Conservation (phyloP, 176 grass and related monocot genomes). For the Oryza glaberrima region DNA sequence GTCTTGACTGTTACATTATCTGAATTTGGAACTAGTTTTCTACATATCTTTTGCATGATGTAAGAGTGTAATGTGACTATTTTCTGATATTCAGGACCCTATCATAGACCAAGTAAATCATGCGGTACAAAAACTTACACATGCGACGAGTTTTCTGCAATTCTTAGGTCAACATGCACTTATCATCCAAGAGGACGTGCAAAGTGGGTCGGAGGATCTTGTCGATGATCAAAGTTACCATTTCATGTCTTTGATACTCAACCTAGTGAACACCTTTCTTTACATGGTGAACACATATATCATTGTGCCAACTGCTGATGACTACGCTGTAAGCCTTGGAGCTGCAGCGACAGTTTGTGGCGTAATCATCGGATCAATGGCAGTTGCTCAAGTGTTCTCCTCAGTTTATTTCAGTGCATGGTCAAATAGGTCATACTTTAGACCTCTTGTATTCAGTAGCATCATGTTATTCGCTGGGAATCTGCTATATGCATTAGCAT, state of each 20-base stretch:
- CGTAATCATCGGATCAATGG: slow-evolving; percentile 91
- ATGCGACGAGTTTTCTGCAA: slow-evolving; percentile 69
- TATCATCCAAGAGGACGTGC: slow-evolving; percentile 70
- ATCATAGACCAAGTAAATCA: slow-evolving; percentile 79
- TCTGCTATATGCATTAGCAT: slow-evolving; percentile 76
- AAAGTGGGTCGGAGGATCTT: slow-evolving; percentile 57
- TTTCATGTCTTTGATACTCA: slow-evolving; percentile 74
- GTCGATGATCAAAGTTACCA: slow-evolving; percentile 67
- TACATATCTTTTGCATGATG: neutral
- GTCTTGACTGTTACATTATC: slow-evolving; percentile 15
- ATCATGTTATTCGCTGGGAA: slow-evolving; percentile 74
- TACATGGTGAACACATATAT: slow-evolving; percentile 98
- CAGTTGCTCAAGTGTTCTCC: slow-evolving; percentile 84
- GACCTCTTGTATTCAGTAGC: slow-evolving; percentile 84
- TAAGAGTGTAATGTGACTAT: neutral
- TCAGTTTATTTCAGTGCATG: slow-evolving; percentile 91
- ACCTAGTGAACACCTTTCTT: slow-evolving; percentile 85
- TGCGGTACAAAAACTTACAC: slow-evolving; percentile 65
- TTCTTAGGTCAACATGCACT: slow-evolving; percentile 81
- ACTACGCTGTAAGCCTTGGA: slow-evolving; percentile 80
- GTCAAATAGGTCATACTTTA: slow-evolving; percentile 86
- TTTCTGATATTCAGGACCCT: slow-evolving; percentile 64
- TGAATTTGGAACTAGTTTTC: slow-evolving; percentile 20
- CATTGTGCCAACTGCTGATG: slow-evolving; percentile 82
- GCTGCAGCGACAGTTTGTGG: slow-evolving; percentile 82